Evolutionary conservation across 257 asterid species (phyloP).

Genomic region (Solanum clarkiae): DNA sequence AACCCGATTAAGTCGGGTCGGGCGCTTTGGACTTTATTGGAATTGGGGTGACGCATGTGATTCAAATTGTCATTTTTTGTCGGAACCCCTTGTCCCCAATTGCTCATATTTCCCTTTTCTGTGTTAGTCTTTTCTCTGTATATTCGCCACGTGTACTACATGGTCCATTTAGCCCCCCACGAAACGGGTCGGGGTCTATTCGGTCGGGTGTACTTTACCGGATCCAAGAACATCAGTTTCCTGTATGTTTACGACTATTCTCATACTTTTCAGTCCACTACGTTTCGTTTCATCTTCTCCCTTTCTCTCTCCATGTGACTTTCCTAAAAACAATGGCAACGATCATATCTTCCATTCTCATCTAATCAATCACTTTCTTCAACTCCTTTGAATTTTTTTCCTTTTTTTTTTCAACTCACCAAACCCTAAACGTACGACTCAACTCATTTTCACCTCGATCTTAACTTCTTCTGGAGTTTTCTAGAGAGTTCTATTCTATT

Average conservation of each 20-base stretch:
- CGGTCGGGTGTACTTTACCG: neutral
- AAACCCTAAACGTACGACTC: slow-evolving; percentile 15
- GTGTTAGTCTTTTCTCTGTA: neutral
- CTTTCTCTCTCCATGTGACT: slow-evolving; percentile 19
- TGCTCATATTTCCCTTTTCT: neutral
- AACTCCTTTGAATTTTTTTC: neutral
- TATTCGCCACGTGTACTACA: neutral
- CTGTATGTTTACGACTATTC: neutral
- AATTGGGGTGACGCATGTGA: neutral
- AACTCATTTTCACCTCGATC: slow-evolving; percentile 9
- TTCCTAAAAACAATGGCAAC: slow-evolving; percentile 16
- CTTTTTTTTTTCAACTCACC: neutral
- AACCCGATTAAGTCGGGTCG: neutral
- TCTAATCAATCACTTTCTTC: neutral
- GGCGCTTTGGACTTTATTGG: neutral
- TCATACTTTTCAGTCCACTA: slow-evolving; percentile 30
- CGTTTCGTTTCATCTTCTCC: slow-evolving; percentile 16
- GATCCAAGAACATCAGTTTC: neutral
- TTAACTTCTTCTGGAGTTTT: neutral
- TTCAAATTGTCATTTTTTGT: neutral
- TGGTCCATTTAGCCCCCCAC: neutral
- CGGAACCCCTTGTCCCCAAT: neutral
- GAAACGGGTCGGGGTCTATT: neutral
- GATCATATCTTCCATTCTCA: slow-evolving; percentile 3
- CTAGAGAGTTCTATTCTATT: neutral